A percentile compares a stretch with the other conserved stretches of the same genome.
These are phyloP conservation scores for Penicillium freii DNA, from an alignment of 2,329 filamentous ascomycete genomes.

Conservation along the genomic window DNA sequence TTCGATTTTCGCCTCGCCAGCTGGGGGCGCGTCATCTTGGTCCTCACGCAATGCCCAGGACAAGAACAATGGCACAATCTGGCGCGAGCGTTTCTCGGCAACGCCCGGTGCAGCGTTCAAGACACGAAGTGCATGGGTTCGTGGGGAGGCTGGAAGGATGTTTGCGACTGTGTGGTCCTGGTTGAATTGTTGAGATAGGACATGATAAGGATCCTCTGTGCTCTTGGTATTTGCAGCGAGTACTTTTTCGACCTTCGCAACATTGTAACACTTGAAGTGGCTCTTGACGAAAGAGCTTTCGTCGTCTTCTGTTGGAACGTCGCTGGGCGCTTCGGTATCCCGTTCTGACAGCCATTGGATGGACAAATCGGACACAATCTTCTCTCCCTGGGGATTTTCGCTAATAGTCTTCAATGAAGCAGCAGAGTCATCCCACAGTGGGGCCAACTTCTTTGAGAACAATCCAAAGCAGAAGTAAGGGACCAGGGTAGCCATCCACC, in stretches of 20 bases:
- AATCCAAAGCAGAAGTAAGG: slow-evolving; percentile 85
- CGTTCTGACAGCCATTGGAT: slow-evolving; percentile 69
- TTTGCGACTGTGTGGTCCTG: slow-evolving; percentile 52
- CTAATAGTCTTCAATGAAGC: slow-evolving; percentile 73
- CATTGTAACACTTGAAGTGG: slow-evolving; percentile 80
- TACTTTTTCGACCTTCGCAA: slow-evolving; percentile 58
- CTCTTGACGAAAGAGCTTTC: slow-evolving; percentile 27
- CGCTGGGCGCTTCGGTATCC: slow-evolving; percentile 23
- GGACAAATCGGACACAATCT: slow-evolving; percentile 66
- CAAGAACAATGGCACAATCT: slow-evolving; percentile 81
- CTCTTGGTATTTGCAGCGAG: slow-evolving; percentile 54
- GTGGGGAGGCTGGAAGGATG: slow-evolving; percentile 51
- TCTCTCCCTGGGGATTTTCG: slow-evolving; percentile 68
- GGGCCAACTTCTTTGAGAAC: slow-evolving; percentile 78
- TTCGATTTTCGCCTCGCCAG: slow-evolving; percentile 14
- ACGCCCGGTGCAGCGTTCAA: slow-evolving; percentile 70
- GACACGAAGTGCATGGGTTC: slow-evolving; percentile 76
- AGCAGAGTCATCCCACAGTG: slow-evolving; percentile 82
- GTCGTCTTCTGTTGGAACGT: slow-evolving; percentile 26
- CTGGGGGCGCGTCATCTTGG: slow-evolving; percentile 37
- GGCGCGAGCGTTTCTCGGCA: slow-evolving; percentile 81
- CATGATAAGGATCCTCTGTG: slow-evolving; percentile 54
- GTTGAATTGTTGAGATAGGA: slow-evolving; percentile 64
- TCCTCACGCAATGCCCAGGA: slow-evolving; percentile 66
- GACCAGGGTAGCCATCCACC: slow-evolving; percentile 69